A percentile compares a stretch with the other conserved stretches of the same genome.
Conservation (phyloP, 2,329 filamentous ascomycete genomes). For the Calonectria pauciramosa region DNA sequence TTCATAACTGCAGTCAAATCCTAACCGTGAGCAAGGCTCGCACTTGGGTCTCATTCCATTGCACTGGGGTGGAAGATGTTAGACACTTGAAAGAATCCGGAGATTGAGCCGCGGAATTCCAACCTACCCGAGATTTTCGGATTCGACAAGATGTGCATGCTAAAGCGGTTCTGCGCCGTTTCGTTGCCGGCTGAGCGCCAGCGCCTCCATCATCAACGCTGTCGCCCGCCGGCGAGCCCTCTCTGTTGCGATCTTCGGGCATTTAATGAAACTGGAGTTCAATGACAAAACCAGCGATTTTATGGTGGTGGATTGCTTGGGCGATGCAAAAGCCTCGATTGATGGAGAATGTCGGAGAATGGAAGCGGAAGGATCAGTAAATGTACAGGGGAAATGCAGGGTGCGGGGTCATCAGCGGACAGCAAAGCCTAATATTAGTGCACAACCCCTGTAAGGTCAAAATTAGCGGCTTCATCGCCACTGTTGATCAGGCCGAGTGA, state of each 20-base stretch:
- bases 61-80: conserved; percentile 3
- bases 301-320: neutral
- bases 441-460: neutral
- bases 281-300: neutral
- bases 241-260: neutral
- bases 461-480: neutral
- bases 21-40: conserved; percentile 23
- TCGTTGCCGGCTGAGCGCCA: neutral
- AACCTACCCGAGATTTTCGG: neutral
- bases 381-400: neutral
- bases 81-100: neutral
- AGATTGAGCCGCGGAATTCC: too few relatives aligned
- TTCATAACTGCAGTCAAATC: conserved; percentile 32
- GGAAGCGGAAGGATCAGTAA: neutral
- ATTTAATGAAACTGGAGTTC: neutral
- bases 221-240: neutral
- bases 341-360: neutral
- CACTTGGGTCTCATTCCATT: conserved; percentile 30
- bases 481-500: neutral
- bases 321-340: neutral
- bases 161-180: neutral
- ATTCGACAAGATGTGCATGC: neutral
- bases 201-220: neutral
- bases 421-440: neutral
- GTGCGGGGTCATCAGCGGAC: neutral